Evolutionary conservation across 1,284 basidiomycete genomes (phyloP), one percentile per base, ranked within the genome.

Genomic region (Leucoagaricus sp.): DNA sequence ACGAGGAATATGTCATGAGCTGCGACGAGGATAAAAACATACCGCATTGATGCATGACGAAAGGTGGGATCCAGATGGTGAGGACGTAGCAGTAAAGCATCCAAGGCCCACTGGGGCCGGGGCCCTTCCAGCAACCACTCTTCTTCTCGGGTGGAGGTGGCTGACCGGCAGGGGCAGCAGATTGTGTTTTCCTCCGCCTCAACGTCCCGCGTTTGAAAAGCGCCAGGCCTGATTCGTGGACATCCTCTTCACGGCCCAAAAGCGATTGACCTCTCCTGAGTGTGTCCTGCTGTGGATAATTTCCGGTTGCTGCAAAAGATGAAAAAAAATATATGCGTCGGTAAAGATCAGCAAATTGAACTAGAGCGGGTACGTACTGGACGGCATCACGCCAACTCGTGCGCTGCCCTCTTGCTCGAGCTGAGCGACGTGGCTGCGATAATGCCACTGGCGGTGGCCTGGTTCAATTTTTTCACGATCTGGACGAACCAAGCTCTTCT

Each of bases 381-480:
- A 93, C 19, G 93, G 89, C 69, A 87, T 77, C 17, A 94, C 83
- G 55, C 85, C 89, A 4, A 92, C 77, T 50, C 78, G 70, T 34
- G 77, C 76, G 29, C 72, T 70, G 13, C 83, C 81, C 61, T 87
- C 85, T 57, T 87, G 79, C 69, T 89, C 86, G 71, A 94, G 82
- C 68, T 92, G 87, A 19, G 90, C 89, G 13, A 93, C 93, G 73
- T 93, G 94, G 62, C 84, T 89, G 53, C 94, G 87, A 75, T 99
- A 99, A 75, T 98, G 91, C 87, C 91, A 99, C 64, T 96, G 88
- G 42, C 95, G 84, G 78, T 98, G 95, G 48, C 87, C 87, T 8
- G 96, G 95, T 69, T 98, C 96, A 67, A 98, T 94, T 78, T 96
- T 93, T 78, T 98, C 96, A 60, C 96, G 82, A 73, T 99, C 96